These are phyloP conservation scores for Microstegium vimineum DNA, from an alignment of 176 grass and related monocot genomes.

Conservation along the genomic window DNA sequence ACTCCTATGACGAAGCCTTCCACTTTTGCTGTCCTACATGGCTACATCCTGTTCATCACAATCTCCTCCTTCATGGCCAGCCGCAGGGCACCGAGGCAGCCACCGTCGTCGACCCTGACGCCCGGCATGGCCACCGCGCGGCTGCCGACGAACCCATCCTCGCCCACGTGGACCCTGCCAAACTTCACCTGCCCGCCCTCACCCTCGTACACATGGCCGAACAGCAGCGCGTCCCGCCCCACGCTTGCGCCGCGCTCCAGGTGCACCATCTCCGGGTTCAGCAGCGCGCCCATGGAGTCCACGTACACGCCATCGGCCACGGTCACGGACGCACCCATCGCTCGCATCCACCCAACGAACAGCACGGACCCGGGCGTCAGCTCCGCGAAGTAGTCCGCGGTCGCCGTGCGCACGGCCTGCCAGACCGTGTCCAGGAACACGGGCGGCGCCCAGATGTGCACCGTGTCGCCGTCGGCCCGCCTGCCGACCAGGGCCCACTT, in stretches of 20 bases:
- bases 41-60: conserved; percentile 39
- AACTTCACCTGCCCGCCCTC: conserved; percentile 67
- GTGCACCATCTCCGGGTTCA: conserved; percentile 74
- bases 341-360: conserved; percentile 51
- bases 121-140: conserved; percentile 60
- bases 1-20: not conserved
- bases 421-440: conserved; percentile 65
- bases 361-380: conserved; percentile 45
- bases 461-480: conserved; percentile 40
- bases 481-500: conserved; percentile 62
- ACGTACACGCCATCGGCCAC: conserved; percentile 39
- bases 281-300: conserved; percentile 60
- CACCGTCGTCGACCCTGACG: conserved; percentile 51
- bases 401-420: conserved; percentile 43
- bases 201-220: conserved; percentile 72
- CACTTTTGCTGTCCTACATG: not conserved
- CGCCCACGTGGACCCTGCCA: conserved; percentile 34
- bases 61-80: conserved; percentile 72
- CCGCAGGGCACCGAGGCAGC: conserved; percentile 41
- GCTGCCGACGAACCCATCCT: conserved; percentile 58
- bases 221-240: conserved; percentile 58
- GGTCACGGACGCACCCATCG: conserved; percentile 44
- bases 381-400: conserved; percentile 52
- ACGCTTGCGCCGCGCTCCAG: conserved; percentile 49
- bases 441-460: conserved; percentile 49